Conservation (phyloP, 495 filamentous ascomycete genomes). For the Podospora comata region DNA sequence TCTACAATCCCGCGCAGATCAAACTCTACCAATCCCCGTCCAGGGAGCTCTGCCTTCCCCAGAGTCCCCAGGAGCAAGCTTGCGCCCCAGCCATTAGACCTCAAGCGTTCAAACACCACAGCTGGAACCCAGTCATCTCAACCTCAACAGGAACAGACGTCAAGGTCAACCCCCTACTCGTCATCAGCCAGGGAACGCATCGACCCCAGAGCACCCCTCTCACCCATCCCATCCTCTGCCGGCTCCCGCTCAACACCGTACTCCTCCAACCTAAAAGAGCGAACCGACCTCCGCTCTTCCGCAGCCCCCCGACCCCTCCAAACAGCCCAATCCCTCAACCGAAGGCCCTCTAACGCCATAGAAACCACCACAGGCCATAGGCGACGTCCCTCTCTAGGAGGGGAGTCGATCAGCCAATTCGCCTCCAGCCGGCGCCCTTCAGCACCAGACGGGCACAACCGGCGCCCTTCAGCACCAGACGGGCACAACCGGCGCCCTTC, state of each 20-base stretch:
- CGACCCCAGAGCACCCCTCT: neutral
- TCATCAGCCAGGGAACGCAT: neutral
- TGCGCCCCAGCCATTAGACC: neutral
- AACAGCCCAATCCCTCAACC: neutral
- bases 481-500: neutral
- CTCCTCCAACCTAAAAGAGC: neutral
- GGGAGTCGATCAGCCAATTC: neutral
- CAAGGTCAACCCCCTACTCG: constrained; percentile 2
- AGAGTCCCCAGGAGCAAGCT: constrained; percentile 11
- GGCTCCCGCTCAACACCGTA: neutral
- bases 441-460: too few species aligned
- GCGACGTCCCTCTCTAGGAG: neutral
- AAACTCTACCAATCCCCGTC: constrained; percentile 29
- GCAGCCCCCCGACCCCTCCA: neutral
- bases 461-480: too few species aligned
- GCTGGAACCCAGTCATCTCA: neutral
- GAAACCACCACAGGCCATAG: neutral
- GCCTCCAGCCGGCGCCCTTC: neutral
- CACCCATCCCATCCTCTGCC: neutral
- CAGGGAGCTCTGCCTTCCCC: constrained; percentile 24
- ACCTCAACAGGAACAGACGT: neutral
- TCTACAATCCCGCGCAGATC: constrained; percentile 13
- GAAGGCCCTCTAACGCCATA: neutral
- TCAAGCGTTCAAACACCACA: neutral
- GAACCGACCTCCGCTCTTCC: neutral